Conservation (phyloP, 225 moss, liverwort and hornwort species). For the Takakia lepidozioides region DNA sequence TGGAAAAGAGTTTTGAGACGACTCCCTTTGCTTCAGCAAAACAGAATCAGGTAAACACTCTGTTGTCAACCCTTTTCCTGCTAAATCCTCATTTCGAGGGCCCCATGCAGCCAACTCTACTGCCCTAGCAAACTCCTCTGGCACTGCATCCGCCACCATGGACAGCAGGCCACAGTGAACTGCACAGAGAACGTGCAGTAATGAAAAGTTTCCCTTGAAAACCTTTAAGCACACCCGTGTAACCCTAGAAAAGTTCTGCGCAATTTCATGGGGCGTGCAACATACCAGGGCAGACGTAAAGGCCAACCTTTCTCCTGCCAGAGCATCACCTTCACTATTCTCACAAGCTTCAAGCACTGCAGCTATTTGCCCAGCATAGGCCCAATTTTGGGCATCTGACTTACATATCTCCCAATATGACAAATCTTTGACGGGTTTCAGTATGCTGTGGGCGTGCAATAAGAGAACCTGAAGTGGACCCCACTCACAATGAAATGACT, state of each 20-base stretch:
- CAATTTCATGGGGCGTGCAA: conserved; percentile 36
- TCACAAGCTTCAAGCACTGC: conserved; percentile 37
- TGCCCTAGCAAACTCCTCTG: conserved; percentile 10
- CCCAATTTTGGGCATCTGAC: conserved; percentile 6
- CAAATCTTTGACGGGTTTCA: conserved; percentile 9
- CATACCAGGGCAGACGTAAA: conserved; percentile 42
- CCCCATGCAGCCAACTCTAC: conserved; percentile 13
- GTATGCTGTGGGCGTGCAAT: conserved; percentile 20
- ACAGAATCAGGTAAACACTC: neutral
- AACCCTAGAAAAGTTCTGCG: conserved; percentile 44
- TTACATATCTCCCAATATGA: conserved; percentile 7
- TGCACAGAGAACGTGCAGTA: conserved; percentile 47
- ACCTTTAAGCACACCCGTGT: conserved; percentile 35
- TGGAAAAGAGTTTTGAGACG: no score
- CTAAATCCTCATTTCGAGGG: conserved; percentile 6
- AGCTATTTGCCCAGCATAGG: conserved; percentile 32
- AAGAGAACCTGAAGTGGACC: conserved; percentile 33
- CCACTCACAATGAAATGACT: conserved; percentile 40
- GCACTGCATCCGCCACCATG: conserved; percentile 34
- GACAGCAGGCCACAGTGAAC: conserved; percentile 41
- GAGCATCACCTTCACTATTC: conserved; percentile 15
- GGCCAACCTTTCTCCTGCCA: conserved; percentile 14
- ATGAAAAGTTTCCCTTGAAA: conserved; percentile 35
- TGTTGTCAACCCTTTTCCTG: no score
- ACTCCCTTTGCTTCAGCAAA: no score